phyloP scores from a whole-genome alignment of 345 rosid species.

The Anastatica hierochuntica region DNA sequence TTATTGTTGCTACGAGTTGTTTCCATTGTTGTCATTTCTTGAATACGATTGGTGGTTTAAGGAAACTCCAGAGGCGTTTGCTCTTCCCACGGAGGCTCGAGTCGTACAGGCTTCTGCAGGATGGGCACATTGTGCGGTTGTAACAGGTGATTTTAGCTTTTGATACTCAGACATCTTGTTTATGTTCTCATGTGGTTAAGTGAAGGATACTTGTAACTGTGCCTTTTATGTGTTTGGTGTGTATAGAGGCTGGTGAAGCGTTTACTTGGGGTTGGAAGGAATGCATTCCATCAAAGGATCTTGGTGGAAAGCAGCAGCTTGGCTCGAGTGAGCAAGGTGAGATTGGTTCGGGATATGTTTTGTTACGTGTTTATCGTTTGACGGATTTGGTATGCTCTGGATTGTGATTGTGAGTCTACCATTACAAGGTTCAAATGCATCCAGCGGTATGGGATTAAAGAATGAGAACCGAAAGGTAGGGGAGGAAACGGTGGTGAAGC shows the following conservation, averaged over 20 bases:
- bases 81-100: conserved; percentile 55
- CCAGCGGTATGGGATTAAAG: conserved; percentile 20
- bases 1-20: conserved; percentile 13
- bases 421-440: conserved; percentile 29
- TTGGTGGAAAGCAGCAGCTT: conserved; percentile 35
- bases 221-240: background rate
- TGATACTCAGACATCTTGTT: background rate
- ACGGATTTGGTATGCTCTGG: background rate
- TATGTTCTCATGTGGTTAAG: no score
- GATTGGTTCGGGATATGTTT: background rate
- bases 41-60: conserved; percentile 23
- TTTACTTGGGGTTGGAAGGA: conserved; percentile 98
- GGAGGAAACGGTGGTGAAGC: conserved; percentile 43
- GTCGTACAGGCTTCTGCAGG: conserved; percentile 59
- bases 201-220: background rate
- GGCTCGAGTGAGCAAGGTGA: conserved; percentile 43
- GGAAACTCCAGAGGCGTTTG: conserved; percentile 69
- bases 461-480: conserved; percentile 31
- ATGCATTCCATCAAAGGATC: conserved; percentile 61
- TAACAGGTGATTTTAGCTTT: conserved; percentile 39
- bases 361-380: background rate
- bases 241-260: conserved; percentile 55
- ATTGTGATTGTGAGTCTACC: conserved; percentile 29
- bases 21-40: conserved; percentile 12
- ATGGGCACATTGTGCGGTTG: conserved; percentile 83